Evolutionary conservation across 208 protist species (phyloP).

Genomic region (Naegleria fowleri): DNA sequence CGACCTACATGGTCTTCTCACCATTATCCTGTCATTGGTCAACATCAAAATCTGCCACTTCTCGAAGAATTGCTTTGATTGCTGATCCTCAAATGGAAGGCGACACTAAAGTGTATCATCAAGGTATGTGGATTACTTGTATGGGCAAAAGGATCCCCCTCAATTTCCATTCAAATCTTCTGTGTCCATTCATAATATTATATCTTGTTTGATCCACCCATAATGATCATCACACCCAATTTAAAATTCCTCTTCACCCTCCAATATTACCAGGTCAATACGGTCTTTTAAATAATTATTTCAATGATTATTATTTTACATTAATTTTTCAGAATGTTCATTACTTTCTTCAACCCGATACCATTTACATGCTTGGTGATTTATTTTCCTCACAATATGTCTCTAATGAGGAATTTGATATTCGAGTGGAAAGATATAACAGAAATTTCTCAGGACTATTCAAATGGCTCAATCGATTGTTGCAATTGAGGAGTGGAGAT

Average conservation of each 20-base stretch:
- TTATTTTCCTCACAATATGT: constrained; percentile 3
- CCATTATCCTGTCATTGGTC: neutral
- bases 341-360: neutral
- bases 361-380: neutral
- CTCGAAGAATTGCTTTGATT: neutral
- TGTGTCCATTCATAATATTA: too few relatives aligned
- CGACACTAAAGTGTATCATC: neutral
- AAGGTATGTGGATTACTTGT: neutral
- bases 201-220: too few relatives aligned
- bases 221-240: too few relatives aligned
- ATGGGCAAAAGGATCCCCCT: too few relatives aligned
- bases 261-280: neutral
- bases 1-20: neutral
- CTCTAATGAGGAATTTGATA: neutral
- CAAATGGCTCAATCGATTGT: neutral
- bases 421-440: neutral
- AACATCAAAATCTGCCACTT: neutral
- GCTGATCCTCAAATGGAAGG: constrained; percentile 26
- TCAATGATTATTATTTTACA: constrained; percentile 17
- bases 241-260: too few relatives aligned
- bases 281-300: constrained; percentile 10
- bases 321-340: neutral
- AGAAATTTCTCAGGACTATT: neutral
- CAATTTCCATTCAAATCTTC: too few relatives aligned
- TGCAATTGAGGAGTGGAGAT: neutral